Evolutionary conservation across 768 basidiomycete genomes (phyloP).

Genomic region (Tulasnella sp.): DNA sequence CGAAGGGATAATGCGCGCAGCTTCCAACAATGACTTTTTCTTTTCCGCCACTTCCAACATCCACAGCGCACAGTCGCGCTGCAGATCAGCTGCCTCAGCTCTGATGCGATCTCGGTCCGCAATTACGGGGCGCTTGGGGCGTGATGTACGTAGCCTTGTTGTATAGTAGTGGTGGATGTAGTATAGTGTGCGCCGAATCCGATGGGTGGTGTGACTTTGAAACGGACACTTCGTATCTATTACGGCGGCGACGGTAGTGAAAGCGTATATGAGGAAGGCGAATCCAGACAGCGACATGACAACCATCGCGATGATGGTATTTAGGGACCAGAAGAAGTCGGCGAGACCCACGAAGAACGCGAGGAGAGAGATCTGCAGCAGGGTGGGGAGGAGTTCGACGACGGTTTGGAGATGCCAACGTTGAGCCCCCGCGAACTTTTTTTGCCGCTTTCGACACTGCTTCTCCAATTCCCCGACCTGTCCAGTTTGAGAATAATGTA

Average conservation of each 20-base stretch:
- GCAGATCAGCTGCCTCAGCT: too few species aligned
- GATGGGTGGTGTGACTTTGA: background rate
- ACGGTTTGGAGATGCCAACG: conserved; percentile 10
- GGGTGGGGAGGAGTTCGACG: conserved; percentile 5
- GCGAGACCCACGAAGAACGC: conserved; percentile 6
- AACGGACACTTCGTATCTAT: conserved; percentile 2
- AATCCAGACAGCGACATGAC: background rate
- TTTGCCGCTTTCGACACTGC: conserved; percentile 10
- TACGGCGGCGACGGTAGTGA: background rate
- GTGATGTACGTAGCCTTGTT: background rate
- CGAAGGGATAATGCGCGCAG: too few species aligned
- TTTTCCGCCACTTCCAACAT: too few species aligned
- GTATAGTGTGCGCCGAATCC: background rate
- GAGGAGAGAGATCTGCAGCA: conserved; percentile 13
- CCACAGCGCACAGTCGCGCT: too few species aligned
- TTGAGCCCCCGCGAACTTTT: background rate
- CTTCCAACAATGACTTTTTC: too few species aligned
- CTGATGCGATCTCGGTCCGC: too few species aligned
- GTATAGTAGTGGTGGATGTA: background rate
- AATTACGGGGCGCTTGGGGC: background rate
- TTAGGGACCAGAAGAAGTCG: conserved; percentile 3
- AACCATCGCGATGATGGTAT: background rate
- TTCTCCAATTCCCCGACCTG: conserved; percentile 2
- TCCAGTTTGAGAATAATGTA: background rate
- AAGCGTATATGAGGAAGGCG: background rate